Percentiles rank a stretch among this genome's conserved stretches.
phyloP scores from a whole-genome alignment of 2,329 filamentous ascomycete genomes.

The Trichoderma pleuroti region DNA sequence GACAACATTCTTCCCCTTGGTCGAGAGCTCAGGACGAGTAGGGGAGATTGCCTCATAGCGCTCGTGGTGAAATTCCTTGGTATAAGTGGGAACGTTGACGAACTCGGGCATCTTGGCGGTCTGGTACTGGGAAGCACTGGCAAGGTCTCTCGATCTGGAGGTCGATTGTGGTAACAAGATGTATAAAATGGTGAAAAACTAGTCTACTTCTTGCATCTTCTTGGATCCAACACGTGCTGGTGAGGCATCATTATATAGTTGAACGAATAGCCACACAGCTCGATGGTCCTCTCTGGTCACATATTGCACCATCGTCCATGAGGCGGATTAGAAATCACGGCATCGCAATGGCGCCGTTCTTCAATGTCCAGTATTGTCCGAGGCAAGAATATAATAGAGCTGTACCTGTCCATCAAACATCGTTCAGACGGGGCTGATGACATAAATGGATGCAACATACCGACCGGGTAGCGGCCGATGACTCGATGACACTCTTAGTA shows the following conservation, averaged over 20 bases:
- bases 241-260: not conserved
- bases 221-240: not conserved
- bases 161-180: not conserved
- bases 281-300: not conserved
- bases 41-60: slow-evolving; percentile 35
- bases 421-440: not conserved
- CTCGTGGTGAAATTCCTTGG: slow-evolving; percentile 20
- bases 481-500: not conserved
- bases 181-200: not conserved
- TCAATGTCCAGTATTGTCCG: not conserved
- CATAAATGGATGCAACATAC: not conserved
- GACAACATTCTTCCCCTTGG: slow-evolving; percentile 49
- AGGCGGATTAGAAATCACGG: not conserved
- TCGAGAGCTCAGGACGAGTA: slow-evolving; percentile 34
- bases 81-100: slow-evolving; percentile 7
- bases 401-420: not conserved
- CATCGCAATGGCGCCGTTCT: not conserved
- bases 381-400: not conserved
- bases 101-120: not conserved
- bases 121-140: not conserved
- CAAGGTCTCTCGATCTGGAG: not conserved
- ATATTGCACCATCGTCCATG: not conserved
- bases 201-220: not conserved
- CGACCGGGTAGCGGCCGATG: not conserved
- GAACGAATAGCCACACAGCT: no score